These are phyloP conservation scores for Penicillium sp. DNA, from an alignment of 2,329 filamentous ascomycete species.

Conservation along the genomic window DNA sequence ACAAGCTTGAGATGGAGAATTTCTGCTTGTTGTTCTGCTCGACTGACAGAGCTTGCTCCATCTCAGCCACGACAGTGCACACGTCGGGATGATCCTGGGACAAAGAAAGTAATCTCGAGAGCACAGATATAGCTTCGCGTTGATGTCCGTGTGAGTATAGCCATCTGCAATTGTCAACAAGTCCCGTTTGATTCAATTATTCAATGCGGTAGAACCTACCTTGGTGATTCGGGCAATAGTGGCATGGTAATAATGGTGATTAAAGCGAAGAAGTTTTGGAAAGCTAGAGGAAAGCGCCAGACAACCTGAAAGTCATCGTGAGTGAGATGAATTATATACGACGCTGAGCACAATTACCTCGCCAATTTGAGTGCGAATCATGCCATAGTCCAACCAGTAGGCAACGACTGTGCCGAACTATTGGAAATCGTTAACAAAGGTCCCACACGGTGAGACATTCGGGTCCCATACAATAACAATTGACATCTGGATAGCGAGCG, in stretches of 20 bases:
- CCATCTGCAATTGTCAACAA: not conserved
- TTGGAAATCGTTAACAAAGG: not conserved
- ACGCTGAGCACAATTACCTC: not conserved
- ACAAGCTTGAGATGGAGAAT: not conserved
- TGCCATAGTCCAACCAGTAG: slow-evolving; percentile 6
- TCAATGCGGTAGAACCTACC: not conserved
- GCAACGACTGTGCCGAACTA: not conserved
- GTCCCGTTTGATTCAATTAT: not conserved
- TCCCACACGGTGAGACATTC: not conserved
- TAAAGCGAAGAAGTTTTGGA: not conserved
- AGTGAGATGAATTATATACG: not conserved
- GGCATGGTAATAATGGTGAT: not conserved
- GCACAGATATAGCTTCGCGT: not conserved
- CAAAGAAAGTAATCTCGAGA: not conserved
- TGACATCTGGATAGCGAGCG: not conserved
- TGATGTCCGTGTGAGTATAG: not conserved
- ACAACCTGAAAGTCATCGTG: not conserved
- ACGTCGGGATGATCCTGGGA: not conserved
- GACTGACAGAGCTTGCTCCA: not conserved
- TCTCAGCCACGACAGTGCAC: not conserved
- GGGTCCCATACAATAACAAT: not conserved
- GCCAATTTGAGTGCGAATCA: not conserved
- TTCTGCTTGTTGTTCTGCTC: not conserved
- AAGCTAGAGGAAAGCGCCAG: not conserved
- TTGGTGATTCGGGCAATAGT: not conserved